phyloP scores from a whole-genome alignment of 2,329 filamentous ascomycete species.

The Aspergillus clavatus region DNA sequence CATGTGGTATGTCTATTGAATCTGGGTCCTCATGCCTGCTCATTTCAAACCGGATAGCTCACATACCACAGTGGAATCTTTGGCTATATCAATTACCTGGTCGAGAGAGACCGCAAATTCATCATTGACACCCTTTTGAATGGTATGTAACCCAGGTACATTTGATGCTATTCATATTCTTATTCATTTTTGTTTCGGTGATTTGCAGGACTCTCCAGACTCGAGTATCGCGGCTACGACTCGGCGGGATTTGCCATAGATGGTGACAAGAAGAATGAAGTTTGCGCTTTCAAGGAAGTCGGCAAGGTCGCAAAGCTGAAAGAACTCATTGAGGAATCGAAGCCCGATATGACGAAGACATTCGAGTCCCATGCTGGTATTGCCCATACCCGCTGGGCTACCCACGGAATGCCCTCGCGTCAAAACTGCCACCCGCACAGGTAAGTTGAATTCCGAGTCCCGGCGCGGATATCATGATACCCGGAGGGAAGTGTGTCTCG shows the following conservation, averaged over 20 bases:
- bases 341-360: conserved; percentile 81
- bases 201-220: conserved; percentile 72
- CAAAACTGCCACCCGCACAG: conserved; percentile 97
- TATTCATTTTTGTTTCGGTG: conserved; percentile 7
- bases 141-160: conserved; percentile 54
- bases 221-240: conserved; percentile 98
- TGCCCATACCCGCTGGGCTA: conserved; percentile 98
- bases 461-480: background rate
- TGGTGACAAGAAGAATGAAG: conserved; percentile 98
- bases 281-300: conserved; percentile 96
- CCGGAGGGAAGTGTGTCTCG: background rate
- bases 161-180: background rate
- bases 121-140: conserved; percentile 96
- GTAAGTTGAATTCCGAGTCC: conserved; percentile 49
- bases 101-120: conserved; percentile 96
- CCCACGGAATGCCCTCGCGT: conserved; percentile 89
- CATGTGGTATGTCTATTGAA: conserved; percentile 33
- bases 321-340: conserved; percentile 78
- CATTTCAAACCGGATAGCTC: conserved; percentile 6
- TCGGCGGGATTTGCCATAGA: conserved; percentile 94
- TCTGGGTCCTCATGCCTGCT: background rate
- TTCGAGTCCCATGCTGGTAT: conserved; percentile 99
- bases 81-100: conserved; percentile 98
- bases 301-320: conserved; percentile 98
- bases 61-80: conserved; percentile 46